These are phyloP conservation scores for Euphorbia peplus DNA, from an alignment of 345 rosid species.

Conservation along the genomic window DNA sequence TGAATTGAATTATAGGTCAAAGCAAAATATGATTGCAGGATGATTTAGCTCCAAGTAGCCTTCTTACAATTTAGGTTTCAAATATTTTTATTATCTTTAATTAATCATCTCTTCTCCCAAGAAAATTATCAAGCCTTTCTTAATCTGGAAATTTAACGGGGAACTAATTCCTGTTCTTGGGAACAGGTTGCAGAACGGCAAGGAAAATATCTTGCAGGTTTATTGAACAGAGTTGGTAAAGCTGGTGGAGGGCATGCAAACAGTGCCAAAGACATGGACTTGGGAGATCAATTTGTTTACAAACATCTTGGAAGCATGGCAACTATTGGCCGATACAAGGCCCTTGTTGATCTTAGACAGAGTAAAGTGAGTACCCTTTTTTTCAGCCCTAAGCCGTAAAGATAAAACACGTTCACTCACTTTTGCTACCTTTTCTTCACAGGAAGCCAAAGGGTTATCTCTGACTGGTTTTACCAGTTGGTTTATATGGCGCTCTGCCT, in stretches of 20 bases:
- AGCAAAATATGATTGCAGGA: background rate
- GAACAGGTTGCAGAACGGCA: conserved; percentile 90
- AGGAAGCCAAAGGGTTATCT: conserved; percentile 78
- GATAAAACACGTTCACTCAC: conserved; percentile 4
- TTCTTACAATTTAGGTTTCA: background rate
- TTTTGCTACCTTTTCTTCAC: conserved; percentile 14
- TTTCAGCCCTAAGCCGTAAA: conserved; percentile 6
- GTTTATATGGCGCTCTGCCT: conserved; percentile 97
- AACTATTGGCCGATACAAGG: conserved; percentile 83
- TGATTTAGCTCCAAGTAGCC: background rate
- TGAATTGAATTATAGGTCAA: background rate
- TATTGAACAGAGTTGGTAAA: conserved; percentile 59
- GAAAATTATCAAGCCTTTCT: background rate
- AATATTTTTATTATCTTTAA: background rate
- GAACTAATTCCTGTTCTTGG: background rate
- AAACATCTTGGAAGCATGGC: conserved; percentile 98
- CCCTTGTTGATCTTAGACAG: conserved; percentile 88
- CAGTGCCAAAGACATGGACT: conserved; percentile 46
- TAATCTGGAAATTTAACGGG: background rate
- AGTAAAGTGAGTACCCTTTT: conserved; percentile 57
- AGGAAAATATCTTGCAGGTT: conserved; percentile 67
- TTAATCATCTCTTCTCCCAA: background rate
- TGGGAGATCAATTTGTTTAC: conserved; percentile 78
- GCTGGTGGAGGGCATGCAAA: conserved; percentile 77
- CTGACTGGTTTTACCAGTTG: conserved; percentile 78